These are phyloP conservation scores for Favolaschia claudopus DNA, from an alignment of 768 basidiomycete genomes.

Conservation along the genomic window DNA sequence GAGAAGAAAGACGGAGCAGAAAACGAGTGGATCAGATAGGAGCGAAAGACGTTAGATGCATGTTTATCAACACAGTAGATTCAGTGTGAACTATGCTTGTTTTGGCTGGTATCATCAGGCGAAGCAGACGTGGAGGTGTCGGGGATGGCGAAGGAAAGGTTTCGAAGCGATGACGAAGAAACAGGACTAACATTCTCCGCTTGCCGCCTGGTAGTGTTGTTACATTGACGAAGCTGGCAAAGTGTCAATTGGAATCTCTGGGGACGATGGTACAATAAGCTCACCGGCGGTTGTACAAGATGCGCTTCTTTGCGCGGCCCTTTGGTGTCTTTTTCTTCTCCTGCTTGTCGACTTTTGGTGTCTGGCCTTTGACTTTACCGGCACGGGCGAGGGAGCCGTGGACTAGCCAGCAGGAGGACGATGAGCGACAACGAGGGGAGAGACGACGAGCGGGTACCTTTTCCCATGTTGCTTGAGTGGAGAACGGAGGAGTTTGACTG, in stretches of 20 bases:
- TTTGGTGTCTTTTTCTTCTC: slow-evolving; percentile 99
- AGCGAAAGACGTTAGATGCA: slow-evolving; percentile 98
- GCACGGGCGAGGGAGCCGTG: slow-evolving; percentile 99
- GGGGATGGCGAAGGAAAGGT: slow-evolving; percentile 13
- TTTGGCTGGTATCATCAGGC: slow-evolving; percentile 64
- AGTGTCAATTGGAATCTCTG: slow-evolving; percentile 7
- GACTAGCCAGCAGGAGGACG: slow-evolving; percentile 56
- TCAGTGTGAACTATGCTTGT: slow-evolving; percentile 98
- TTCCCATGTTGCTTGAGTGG: slow-evolving; percentile 76
- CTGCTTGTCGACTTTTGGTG: slow-evolving; percentile 97
- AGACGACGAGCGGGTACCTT: slow-evolving; percentile 53
- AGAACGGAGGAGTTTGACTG: no score
- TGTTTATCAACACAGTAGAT: slow-evolving; percentile 82
- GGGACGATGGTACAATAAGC: slow-evolving; percentile 36
- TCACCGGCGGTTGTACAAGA: slow-evolving; percentile 92
- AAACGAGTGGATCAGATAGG: slow-evolving; percentile 82
- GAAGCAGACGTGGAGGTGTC: background rate
- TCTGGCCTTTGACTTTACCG: slow-evolving; percentile 99
- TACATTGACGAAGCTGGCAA: slow-evolving; percentile 87
- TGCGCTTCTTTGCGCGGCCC: slow-evolving; percentile 97
- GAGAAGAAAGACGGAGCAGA: slow-evolving; percentile 15
- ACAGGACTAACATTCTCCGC: slow-evolving; percentile 87
- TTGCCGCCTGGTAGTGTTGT: slow-evolving; percentile 91
- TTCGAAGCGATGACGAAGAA: no score
- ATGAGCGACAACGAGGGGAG: slow-evolving; percentile 20